Percentiles rank a stretch among this genome's conserved stretches.
phyloP scores from a whole-genome alignment of 371 early-diverging fungal species.

The Syncephalastrum monosporum region DNA sequence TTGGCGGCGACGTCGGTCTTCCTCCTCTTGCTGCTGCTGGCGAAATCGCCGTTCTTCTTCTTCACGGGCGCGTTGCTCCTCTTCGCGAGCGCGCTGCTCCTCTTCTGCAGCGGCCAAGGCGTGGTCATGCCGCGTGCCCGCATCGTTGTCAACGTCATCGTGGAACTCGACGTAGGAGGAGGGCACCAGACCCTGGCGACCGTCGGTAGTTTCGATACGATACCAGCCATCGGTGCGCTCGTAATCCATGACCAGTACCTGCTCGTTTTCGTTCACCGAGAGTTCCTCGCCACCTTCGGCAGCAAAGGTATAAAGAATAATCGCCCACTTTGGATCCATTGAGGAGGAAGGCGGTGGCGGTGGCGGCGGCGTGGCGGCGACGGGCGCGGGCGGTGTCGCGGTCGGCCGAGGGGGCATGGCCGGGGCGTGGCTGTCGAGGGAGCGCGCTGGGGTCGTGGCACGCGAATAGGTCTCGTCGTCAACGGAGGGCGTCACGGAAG shows the following conservation, averaged over 20 bases:
- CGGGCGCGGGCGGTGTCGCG: background rate
- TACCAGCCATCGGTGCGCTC: constrained; percentile 75
- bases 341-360: constrained; percentile 4
- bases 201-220: constrained; percentile 41
- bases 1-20: constrained; percentile 19
- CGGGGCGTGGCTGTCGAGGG: background rate
- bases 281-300: constrained; percentile 76
- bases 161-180: constrained; percentile 48
- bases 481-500: too few species aligned
- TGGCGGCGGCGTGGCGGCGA: background rate
- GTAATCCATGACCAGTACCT: constrained; percentile 68
- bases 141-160: constrained; percentile 7
- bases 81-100: constrained; percentile 10
- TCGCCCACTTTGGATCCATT: constrained; percentile 53
- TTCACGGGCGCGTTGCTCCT: constrained; percentile 14
- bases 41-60: constrained; percentile 20
- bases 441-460: background rate
- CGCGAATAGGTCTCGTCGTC: too few species aligned
- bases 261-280: constrained; percentile 66
- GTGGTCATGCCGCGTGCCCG: constrained; percentile 12
- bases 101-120: constrained; percentile 7
- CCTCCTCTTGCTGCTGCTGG: constrained; percentile 18
- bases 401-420: constrained; percentile 3
- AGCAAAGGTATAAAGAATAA: constrained; percentile 75
- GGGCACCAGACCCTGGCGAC: constrained; percentile 54